phyloP scores from a whole-genome alignment of 2,329 filamentous ascomycete genomes.

The Xylariaceae sp. region DNA sequence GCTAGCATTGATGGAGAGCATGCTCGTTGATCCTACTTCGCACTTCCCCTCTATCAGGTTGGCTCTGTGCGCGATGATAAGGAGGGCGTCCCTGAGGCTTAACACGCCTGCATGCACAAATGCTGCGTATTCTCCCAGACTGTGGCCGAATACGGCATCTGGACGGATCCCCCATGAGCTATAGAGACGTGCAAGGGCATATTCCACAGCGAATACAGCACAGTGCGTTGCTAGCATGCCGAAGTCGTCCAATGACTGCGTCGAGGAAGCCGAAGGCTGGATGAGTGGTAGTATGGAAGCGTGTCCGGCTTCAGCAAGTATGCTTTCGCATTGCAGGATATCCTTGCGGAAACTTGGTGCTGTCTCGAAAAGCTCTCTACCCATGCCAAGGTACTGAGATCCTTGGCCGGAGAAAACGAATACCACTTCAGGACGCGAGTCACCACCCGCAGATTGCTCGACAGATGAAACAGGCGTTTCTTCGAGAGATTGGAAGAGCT shows the following conservation, averaged over 20 bases:
- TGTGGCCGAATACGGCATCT: conserved; percentile 41
- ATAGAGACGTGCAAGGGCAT: conserved; percentile 35
- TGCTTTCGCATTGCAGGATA: not conserved
- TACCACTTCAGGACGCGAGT: not conserved
- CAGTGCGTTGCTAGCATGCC: not conserved
- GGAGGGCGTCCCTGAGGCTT: conserved; percentile 52
- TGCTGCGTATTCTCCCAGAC: conserved; percentile 57
- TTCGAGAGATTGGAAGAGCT: not conserved
- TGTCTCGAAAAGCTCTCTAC: not conserved
- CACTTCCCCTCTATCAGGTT: conserved; percentile 19
- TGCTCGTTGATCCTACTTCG: conserved; percentile 13
- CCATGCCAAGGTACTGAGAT: conserved; percentile 19
- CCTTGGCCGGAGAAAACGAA: conserved; percentile 36
- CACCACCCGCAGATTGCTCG: conserved; percentile 1
- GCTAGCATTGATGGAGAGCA: conserved; percentile 18
- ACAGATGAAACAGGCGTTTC: not conserved
- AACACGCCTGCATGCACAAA: conserved; percentile 54
- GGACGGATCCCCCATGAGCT: conserved; percentile 35
- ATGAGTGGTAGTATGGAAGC: not conserved
- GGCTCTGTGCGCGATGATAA: conserved; percentile 42
- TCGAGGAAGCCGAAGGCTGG: not conserved
- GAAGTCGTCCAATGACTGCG: not conserved
- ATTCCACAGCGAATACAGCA: conserved; percentile 15
- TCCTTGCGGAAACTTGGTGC: not conserved
- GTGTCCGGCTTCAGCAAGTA: not conserved